A percentile compares a stretch with the other conserved stretches of the same genome.
phyloP scores from a whole-genome alignment of 805 yeast genomes.

The Starmerella scarabaei region DNA sequence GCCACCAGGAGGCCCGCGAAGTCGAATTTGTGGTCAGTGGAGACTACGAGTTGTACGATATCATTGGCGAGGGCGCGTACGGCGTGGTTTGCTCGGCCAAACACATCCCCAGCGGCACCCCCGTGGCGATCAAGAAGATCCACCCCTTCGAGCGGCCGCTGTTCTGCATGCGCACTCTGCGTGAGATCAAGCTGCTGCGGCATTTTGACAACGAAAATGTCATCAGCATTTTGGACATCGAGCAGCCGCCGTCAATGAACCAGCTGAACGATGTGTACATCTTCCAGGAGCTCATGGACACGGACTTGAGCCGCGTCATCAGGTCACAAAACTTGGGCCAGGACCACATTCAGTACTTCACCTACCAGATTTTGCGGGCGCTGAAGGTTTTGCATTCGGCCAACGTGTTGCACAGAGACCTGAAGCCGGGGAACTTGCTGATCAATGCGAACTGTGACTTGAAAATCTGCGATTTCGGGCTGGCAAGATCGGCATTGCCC shows the following conservation, averaged over 20 bases:
- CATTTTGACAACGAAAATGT: slow-evolving; percentile 92
- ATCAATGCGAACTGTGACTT: slow-evolving; percentile 95
- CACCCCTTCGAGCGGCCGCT: slow-evolving; percentile 82
- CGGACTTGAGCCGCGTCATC: slow-evolving; percentile 96
- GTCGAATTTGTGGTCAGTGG: slow-evolving; percentile 70
- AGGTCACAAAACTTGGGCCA: slow-evolving; percentile 88
- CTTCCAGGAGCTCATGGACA: slow-evolving; percentile 80
- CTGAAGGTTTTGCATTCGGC: slow-evolving; percentile 80
- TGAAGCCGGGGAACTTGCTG: slow-evolving; percentile 84
- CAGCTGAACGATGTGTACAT: slow-evolving; percentile 76
- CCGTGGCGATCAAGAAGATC: slow-evolving; percentile 91
- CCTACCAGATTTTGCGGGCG: slow-evolving; percentile 86
- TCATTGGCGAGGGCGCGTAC: slow-evolving; percentile 93
- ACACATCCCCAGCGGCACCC: slow-evolving; percentile 72
- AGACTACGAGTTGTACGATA: slow-evolving; percentile 70
- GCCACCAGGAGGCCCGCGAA: slow-evolving; percentile 26
- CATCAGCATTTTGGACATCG: slow-evolving; percentile 77
- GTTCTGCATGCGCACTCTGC: slow-evolving; percentile 75
- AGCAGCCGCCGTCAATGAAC: slow-evolving; percentile 65
- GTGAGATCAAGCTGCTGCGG: slow-evolving; percentile 77
- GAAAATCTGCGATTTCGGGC: slow-evolving; percentile 91
- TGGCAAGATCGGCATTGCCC: slow-evolving; percentile 60
- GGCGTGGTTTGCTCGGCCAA: slow-evolving; percentile 84
- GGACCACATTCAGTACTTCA: slow-evolving; percentile 85
- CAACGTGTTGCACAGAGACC: slow-evolving; percentile 84